Base-by-base conservation (phyloP, 768 basidiomycete genomes). In the Hericium rajendrae region DNA sequence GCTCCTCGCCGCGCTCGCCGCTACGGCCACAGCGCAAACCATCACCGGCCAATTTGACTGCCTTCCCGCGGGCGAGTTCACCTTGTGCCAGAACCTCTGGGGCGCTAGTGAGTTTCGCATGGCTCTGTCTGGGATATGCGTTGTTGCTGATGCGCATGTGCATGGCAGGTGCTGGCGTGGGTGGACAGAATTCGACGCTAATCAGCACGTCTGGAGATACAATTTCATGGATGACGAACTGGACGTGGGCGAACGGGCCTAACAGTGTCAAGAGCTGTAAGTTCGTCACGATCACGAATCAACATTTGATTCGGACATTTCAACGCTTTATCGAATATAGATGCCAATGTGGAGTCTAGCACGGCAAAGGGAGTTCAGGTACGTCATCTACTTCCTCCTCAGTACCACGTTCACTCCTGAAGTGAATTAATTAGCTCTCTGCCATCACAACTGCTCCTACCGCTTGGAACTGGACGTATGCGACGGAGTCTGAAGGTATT, bases 81-180 rank as follows among this genome's bases (percentile, higher is more conserved):
- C 72, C 0, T 73, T 82, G 48, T 82, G 81, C 70, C 77, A 82
- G 64, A 80, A 83, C 65, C 75, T 79, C 22, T 83, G 81, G 81
- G 80, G 79, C 13, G 62, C 65, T 18, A 53, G 78, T 78, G 58
- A 41, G 73, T 63, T 9, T 38, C 24, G 38, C 15, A 22, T 28
- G 38, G 38, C 12, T 37, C 26, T 18, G 3, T 1, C 43, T 38
- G 6, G 32, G 52, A 32, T 2, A 39, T 26, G 0, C 1, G 26
- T 24, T 20, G 40, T 8, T 41, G 40, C 22, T 26, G 50, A 46
- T 28, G 37, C 26, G 48, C 2, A 20, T 13, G 4, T 38, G 11
- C 22, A 37, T 32, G 6, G 38, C 51, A 80, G 76, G 57, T 6
- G 59, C 70, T 16, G 81, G 81, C 13, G 74, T 74, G 1, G 81